Conservation (phyloP, 148 eudicot species). For the Polygonum maritimum region DNA sequence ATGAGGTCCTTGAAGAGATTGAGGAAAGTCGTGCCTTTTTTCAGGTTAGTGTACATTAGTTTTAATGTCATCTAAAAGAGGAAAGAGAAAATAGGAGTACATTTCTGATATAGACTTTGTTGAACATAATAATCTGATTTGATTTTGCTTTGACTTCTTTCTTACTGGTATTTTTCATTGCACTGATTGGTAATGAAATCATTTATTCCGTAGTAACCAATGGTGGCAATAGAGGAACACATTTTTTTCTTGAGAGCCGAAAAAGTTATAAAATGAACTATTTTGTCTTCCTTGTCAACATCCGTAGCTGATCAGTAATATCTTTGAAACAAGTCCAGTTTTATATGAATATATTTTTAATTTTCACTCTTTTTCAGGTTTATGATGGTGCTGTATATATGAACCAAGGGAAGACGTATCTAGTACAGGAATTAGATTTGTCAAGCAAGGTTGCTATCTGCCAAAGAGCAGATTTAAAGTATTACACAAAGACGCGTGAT, state of each 20-base stretch:
- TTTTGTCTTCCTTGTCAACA: neutral
- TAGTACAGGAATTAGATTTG: constrained; percentile 62
- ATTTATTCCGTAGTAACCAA: neutral
- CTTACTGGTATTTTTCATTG: neutral
- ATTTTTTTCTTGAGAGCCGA: neutral
- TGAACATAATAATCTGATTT: neutral
- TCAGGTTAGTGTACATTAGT: constrained; percentile 45
- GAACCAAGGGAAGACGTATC: constrained; percentile 89
- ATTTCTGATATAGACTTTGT: neutral
- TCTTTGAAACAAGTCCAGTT: neutral
- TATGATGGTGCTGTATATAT: constrained; percentile 94
- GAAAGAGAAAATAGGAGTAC: neutral
- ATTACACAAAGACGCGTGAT: constrained; percentile 90
- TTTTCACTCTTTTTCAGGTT: constrained; percentile 34
- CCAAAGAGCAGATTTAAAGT: constrained; percentile 78
- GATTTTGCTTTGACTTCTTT: neutral
- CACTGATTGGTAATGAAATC: neutral
- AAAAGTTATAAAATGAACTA: neutral
- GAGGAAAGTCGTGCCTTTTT: constrained; percentile 98
- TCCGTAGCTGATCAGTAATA: neutral
- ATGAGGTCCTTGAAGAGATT: constrained; percentile 89
- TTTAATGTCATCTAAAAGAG: constrained; percentile 4
- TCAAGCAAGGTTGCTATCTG: constrained; percentile 68
- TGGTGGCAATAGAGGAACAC: neutral
- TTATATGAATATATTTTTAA: neutral